These are phyloP conservation scores for Lepraria neglecta DNA, from an alignment of 495 filamentous ascomycete genomes.

Conservation along the genomic window DNA sequence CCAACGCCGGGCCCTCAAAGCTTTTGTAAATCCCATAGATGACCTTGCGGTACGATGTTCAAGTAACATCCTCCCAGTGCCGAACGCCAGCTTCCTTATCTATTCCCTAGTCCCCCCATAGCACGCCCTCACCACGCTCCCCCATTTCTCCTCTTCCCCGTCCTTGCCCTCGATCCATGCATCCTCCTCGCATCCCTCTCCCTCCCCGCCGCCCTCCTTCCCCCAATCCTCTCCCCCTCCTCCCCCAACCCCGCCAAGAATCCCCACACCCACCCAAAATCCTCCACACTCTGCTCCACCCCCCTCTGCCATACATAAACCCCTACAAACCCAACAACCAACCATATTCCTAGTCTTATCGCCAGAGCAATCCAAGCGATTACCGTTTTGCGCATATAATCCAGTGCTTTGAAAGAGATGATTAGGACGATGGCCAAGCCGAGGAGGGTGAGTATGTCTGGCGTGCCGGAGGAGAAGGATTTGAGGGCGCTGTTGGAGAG, in stretches of 20 bases:
- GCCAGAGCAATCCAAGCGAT: conserved; percentile 66
- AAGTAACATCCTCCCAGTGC: too few relatives aligned
- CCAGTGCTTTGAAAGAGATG: conserved; percentile 59
- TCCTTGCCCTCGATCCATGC: conserved; percentile 23
- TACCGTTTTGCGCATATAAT: conserved; percentile 58
- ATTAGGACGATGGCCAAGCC: conserved; percentile 51
- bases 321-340: conserved; percentile 40
- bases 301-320: conserved; percentile 59
- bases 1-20: too few relatives aligned
- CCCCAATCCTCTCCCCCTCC: conserved; percentile 45
- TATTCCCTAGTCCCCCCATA: background rate
- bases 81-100: background rate
- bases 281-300: conserved; percentile 51
- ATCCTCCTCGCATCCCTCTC: conserved; percentile 26
- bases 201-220: conserved; percentile 24
- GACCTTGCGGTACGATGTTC: background rate
- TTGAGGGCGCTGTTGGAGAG: conserved; percentile 34
- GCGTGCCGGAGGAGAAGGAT: conserved; percentile 46
- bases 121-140: conserved; percentile 21
- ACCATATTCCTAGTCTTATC: conserved; percentile 55
- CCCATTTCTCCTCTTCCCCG: conserved; percentile 28
- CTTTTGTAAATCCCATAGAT: conserved; percentile 5
- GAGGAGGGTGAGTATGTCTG: conserved; percentile 56
- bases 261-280: conserved; percentile 51
- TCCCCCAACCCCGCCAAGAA: conserved; percentile 50